Conservation (phyloP, 345 rosid species). For the Corchorus capsularis region DNA sequence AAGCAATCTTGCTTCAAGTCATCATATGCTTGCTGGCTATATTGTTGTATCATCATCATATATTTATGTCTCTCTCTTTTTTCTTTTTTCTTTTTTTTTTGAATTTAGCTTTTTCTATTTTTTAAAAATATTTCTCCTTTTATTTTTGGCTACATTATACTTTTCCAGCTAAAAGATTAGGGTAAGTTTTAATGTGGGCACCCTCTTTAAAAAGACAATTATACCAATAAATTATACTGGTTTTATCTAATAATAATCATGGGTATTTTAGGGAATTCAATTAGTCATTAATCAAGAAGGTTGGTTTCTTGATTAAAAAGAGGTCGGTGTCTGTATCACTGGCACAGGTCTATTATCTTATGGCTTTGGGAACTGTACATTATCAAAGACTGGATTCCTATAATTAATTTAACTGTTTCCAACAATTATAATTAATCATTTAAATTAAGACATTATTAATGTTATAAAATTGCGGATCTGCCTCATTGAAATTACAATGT, state of each 20-base stretch:
- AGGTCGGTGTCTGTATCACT: slow-evolving; percentile 24
- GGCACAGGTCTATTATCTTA: slow-evolving; percentile 23
- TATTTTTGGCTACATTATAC: slow-evolving; percentile 2
- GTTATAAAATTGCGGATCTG: slow-evolving; percentile 19
- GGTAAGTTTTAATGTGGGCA: not conserved
- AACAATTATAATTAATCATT: slow-evolving; percentile 28
- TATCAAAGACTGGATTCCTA: slow-evolving; percentile 23
- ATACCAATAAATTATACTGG: slow-evolving; percentile 1
- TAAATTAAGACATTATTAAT: slow-evolving; percentile 11
- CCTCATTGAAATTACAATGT: slow-evolving; percentile 10
- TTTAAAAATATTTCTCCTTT: not conserved
- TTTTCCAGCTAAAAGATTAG: not conserved
- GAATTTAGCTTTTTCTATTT: not conserved
- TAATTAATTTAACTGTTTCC: slow-evolving; percentile 34
- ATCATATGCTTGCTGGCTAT: slow-evolving; percentile 27
- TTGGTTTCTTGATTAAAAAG: not conserved
- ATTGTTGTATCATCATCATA: not conserved
- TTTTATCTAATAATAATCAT: not conserved
- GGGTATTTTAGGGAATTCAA: slow-evolving; percentile 19
- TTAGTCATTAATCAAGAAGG: not conserved
- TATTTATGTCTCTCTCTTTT: too few species aligned
- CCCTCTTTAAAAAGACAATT: slow-evolving; percentile 22
- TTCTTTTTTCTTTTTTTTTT: too few species aligned
- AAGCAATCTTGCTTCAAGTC: slow-evolving; percentile 24
- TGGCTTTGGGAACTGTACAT: slow-evolving; percentile 38